Conservation (phyloP, 1,284 basidiomycete species). For the Xerocomus amazonicus region DNA sequence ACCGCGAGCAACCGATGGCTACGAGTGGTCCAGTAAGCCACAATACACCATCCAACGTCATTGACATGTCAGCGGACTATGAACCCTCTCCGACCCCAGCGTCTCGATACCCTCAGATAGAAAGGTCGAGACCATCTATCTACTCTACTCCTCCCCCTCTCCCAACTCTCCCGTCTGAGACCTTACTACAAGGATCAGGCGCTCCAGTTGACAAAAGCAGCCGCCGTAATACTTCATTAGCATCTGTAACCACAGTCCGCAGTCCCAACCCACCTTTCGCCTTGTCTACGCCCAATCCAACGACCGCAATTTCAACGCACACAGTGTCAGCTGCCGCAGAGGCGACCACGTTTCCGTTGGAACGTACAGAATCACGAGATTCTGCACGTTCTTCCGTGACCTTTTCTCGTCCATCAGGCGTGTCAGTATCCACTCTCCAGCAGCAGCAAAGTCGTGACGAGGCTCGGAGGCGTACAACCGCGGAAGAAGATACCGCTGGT, state of each 20-base stretch:
- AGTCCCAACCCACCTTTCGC: conserved; percentile 41
- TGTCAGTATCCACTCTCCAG: conserved; percentile 54
- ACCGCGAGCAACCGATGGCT: conserved; percentile 38
- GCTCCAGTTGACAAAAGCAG: conserved; percentile 31
- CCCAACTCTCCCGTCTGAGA: conserved; percentile 57
- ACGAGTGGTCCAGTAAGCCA: conserved; percentile 24
- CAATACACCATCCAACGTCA: conserved; percentile 20
- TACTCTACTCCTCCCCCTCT: conserved; percentile 57
- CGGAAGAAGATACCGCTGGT: conserved; percentile 26
- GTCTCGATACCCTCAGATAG: conserved; percentile 38
- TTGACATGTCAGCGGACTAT: conserved; percentile 48
- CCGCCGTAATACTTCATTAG: conserved; percentile 46
- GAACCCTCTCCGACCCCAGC: conserved; percentile 67
- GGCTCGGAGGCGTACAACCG: conserved; percentile 35
- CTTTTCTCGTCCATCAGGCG: conserved; percentile 58
- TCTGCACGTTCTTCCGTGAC: conserved; percentile 46
- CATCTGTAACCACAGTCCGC: conserved; percentile 53
- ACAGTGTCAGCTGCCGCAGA: conserved; percentile 51
- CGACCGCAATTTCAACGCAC: conserved; percentile 65
- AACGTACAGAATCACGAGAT: conserved; percentile 44
- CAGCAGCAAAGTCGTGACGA: conserved; percentile 45
- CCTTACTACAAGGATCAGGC: conserved; percentile 34
- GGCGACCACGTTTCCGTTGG: conserved; percentile 38
- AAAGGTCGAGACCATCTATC: conserved; percentile 40
- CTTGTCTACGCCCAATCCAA: conserved; percentile 54